Conservation (phyloP, 176 grass and related monocot genomes). For the Aegilops longissima region DNA sequence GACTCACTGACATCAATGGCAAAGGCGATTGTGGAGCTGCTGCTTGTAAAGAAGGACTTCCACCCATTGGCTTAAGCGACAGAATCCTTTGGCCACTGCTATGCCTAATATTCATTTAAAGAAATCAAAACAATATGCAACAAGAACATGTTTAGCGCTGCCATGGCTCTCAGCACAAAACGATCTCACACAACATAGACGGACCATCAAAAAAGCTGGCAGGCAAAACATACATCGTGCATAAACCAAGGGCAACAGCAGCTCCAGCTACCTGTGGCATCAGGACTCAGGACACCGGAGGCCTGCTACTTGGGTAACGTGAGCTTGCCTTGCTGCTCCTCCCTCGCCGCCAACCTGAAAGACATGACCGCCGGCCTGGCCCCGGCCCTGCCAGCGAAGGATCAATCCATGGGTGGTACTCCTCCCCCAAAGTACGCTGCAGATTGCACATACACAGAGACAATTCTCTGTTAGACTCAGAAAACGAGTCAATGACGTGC, state of each 20-base stretch:
- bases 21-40: too few species aligned
- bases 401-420: slow-evolving; percentile 57
- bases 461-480: background rate
- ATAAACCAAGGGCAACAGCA: background rate
- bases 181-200: slow-evolving; percentile 31
- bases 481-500: background rate
- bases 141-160: background rate
- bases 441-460: background rate
- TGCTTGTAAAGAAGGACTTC: too few species aligned
- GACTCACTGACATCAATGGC: too few species aligned
- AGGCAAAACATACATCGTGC: background rate
- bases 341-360: too few species aligned
- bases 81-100: too few species aligned
- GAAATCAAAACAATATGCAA: too few species aligned
- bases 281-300: slow-evolving; percentile 12
- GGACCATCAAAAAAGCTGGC: background rate
- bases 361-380: too few species aligned
- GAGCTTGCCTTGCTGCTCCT: slow-evolving; percentile 34
- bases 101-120: too few species aligned
- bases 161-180: slow-evolving; percentile 31
- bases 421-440: slow-evolving; percentile 56
- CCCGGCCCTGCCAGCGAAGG: slow-evolving; percentile 15
- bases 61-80: too few species aligned
- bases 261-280: slow-evolving; percentile 41
- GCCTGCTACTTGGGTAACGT: slow-evolving; percentile 34